phyloP scores from a whole-genome alignment of 129 eudicot genomes.

The Tagetes patula region DNA sequence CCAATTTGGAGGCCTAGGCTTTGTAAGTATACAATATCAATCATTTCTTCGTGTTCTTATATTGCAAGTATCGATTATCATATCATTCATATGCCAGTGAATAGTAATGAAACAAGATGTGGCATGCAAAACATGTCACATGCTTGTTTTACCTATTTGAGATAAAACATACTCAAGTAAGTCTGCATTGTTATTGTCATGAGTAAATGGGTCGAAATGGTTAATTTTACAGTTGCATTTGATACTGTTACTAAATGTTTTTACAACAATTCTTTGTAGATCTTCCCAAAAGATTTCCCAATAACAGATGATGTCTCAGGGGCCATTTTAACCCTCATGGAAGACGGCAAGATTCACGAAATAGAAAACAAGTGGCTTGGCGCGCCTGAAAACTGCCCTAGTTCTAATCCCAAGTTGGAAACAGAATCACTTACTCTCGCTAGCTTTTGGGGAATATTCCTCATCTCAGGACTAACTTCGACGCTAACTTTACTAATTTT shows the following conservation, averaged over 20 bases:
- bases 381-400: conserved; percentile 30
- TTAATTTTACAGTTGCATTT: neutral
- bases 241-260: neutral
- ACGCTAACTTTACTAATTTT: conserved; percentile 43
- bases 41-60: neutral
- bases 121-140: too few species aligned
- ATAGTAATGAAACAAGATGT: too few species aligned
- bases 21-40: conserved; percentile 38
- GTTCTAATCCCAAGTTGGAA: conserved; percentile 23
- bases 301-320: conserved; percentile 47
- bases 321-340: conserved; percentile 45
- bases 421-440: conserved; percentile 37
- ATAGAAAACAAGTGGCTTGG: conserved; percentile 42
- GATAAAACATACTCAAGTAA: neutral
- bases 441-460: conserved; percentile 60
- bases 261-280: conserved; percentile 33
- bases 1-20: conserved; percentile 57
- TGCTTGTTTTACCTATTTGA: neutral
- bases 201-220: too few species aligned
- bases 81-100: too few species aligned
- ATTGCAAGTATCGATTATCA: too few species aligned
- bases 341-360: conserved; percentile 36
- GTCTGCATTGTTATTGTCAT: too few species aligned
- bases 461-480: conserved; percentile 44
- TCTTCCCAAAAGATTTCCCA: conserved; percentile 57